A percentile compares a stretch with the other conserved stretches of the same genome.
These are phyloP conservation scores for Penicillium desertorum DNA, from an alignment of 495 filamentous ascomycete species.

Conservation along the genomic window DNA sequence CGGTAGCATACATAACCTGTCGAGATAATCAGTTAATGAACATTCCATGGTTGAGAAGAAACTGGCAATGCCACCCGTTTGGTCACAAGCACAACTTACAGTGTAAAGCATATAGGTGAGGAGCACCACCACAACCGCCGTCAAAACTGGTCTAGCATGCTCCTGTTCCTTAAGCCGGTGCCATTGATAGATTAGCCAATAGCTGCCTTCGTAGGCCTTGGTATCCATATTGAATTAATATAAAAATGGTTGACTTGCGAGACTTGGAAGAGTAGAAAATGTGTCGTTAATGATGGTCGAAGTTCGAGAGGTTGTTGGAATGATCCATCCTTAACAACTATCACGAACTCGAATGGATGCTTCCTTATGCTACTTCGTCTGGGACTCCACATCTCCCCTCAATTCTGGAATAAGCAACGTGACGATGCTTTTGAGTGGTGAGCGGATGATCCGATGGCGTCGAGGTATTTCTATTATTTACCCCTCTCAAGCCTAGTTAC, in stretches of 20 bases:
- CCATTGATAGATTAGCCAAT: background rate
- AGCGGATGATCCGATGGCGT: too few species aligned
- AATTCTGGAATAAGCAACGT: too few species aligned
- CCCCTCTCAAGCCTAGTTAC: too few species aligned
- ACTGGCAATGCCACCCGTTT: too few species aligned
- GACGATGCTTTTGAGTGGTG: too few species aligned
- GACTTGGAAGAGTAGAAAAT: background rate
- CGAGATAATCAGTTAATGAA: background rate
- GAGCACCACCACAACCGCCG: background rate
- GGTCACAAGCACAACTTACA: background rate
- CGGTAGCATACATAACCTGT: conserved; percentile 25
- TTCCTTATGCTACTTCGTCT: too few species aligned
- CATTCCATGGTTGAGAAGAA: background rate
- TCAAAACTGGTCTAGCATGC: background rate
- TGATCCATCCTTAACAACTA: too few species aligned
- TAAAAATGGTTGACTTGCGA: background rate
- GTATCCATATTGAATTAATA: background rate
- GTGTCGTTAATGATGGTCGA: background rate
- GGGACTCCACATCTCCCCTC: too few species aligned
- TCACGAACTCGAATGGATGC: too few species aligned
- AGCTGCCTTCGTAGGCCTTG: background rate
- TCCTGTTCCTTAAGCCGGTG: background rate
- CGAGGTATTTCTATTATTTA: too few species aligned
- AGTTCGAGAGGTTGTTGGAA: background rate
- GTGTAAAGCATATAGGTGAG: background rate